Conservation (phyloP, 768 basidiomycete species). For the Candolleomyces aberdarensis region DNA sequence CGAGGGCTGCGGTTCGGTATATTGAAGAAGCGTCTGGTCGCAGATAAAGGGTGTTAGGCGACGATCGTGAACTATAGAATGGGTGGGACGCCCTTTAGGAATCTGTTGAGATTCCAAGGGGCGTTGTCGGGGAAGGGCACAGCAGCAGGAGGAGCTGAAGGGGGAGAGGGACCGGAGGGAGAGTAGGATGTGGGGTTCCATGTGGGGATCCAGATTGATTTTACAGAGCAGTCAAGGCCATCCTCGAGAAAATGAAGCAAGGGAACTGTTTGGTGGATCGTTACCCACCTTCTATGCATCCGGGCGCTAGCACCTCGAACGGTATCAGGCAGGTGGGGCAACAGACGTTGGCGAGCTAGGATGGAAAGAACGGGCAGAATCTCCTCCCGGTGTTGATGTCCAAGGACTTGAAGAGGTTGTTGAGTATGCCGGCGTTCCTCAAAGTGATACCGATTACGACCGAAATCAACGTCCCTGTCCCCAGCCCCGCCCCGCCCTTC, state of each 20-base stretch:
- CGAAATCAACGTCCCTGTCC: conserved; percentile 22
- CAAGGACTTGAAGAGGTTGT: conserved; percentile 47
- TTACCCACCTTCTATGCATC: background rate
- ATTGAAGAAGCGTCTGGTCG: conserved; percentile 63
- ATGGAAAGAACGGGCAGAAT: conserved; percentile 17
- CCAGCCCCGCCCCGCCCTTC: conserved; percentile 19
- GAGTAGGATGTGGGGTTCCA: conserved; percentile 76
- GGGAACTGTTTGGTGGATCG: conserved; percentile 77
- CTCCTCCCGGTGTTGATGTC: conserved; percentile 39
- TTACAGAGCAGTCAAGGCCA: conserved; percentile 80
- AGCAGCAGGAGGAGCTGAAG: conserved; percentile 1
- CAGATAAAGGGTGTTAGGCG: conserved; percentile 86
- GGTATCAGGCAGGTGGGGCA: background rate
- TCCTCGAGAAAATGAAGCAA: conserved; percentile 75
- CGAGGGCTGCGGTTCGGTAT: conserved; percentile 53
- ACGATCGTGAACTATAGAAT: conserved; percentile 87
- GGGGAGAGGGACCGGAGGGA: conserved; percentile 51
- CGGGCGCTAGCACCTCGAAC: background rate
- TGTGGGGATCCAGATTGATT: conserved; percentile 95
- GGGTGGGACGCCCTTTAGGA: conserved; percentile 82
- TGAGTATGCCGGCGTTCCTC: conserved; percentile 46
- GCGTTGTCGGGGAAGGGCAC: conserved; percentile 32
- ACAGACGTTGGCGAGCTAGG: background rate
- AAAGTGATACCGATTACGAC: conserved; percentile 44
- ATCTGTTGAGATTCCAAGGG: conserved; percentile 80